Evolutionary conservation across 306 rosid species (phyloP), one percentile per base, ranked within the genome.

Genomic region (Herpetospermum pedunculosum): DNA sequence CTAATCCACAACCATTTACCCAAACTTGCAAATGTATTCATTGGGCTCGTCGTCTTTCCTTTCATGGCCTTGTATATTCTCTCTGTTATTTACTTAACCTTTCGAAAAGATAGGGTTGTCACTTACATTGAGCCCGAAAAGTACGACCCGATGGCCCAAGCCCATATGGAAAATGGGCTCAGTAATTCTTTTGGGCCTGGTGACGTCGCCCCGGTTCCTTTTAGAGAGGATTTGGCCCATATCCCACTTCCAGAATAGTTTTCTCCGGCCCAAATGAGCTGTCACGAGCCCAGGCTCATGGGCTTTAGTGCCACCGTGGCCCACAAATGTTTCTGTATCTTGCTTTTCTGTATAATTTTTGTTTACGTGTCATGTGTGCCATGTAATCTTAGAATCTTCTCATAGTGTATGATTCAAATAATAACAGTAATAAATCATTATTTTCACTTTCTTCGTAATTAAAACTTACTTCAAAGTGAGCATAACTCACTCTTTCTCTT

Each of bases 11-110:
- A 59, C 81, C 78, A 35, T 52, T 77, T 88, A 35, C 94, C 91
- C 23, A 93, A 86, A 79, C 81, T 78, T 65, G 90, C 83, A 57
- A 89, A 76, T 59, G 92, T 87, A 34, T 80, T 93, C 68, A 76
- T 90, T 3, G 93, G 94, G 68, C 84, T 91, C 67, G 10, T 87
- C 25, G 97, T 90, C 30, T 93, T 93, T 59, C 98, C 97, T 19
- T 71, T 90, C 4, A 90, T 93, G 94, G 85, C 87, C 35, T 5
- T 86, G 14, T 92, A 90, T 70, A 18, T 90, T 8, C 0, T 53
- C 4, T 79, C 92, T 1, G 79, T 92, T 38, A 74, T 90, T 32
- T 92, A 92, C 75, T 72, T 92, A 5, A 85, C 90, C 5, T 68
- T 88, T 5, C 81, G 96, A 80, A 88, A 92, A 76, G 97, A 92